phyloP scores from a whole-genome alignment of 345 rosid genomes.

The Zanthoxylum bungeanum region DNA sequence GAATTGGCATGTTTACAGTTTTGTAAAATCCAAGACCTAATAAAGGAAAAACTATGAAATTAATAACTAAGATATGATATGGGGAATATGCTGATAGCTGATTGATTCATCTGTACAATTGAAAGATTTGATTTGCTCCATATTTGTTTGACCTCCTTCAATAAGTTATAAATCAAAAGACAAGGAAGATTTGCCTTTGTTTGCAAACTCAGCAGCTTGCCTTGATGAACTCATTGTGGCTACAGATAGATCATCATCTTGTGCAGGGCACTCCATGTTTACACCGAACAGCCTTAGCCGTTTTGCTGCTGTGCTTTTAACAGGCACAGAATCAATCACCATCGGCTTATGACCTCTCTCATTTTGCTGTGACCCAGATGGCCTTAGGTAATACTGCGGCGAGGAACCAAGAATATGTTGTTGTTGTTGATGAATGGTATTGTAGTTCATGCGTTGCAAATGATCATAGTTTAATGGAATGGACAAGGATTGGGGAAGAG shows the following conservation, averaged over 20 bases:
- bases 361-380: conserved; percentile 32
- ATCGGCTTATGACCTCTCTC: conserved; percentile 28
- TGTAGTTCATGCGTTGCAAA: conserved; percentile 40
- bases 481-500: conserved; percentile 38
- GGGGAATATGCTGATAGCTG: background rate
- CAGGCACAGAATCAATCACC: conserved; percentile 63
- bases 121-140: conserved; percentile 17
- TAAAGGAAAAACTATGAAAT: conserved; percentile 12
- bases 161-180: conserved; percentile 55
- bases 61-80: background rate
- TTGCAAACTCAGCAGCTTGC: conserved; percentile 36
- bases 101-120: conserved; percentile 15
- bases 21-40: conserved; percentile 19
- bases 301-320: conserved; percentile 30
- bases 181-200: conserved; percentile 68
- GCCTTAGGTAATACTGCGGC: conserved; percentile 43
- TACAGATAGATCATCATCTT: conserved; percentile 36
- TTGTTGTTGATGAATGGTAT: conserved; percentile 29
- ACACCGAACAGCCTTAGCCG: conserved; percentile 64
- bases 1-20: conserved; percentile 15
- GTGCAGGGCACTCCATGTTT: conserved; percentile 53
- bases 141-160: conserved; percentile 4
- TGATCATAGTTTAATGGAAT: conserved; percentile 30
- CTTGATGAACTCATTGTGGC: conserved; percentile 12
- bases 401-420: no score